Evolutionary conservation across 495 filamentous ascomycete genomes (phyloP), one percentile per base, ranked within the genome.

Genomic region (Aspergillus egyptiacus): DNA sequence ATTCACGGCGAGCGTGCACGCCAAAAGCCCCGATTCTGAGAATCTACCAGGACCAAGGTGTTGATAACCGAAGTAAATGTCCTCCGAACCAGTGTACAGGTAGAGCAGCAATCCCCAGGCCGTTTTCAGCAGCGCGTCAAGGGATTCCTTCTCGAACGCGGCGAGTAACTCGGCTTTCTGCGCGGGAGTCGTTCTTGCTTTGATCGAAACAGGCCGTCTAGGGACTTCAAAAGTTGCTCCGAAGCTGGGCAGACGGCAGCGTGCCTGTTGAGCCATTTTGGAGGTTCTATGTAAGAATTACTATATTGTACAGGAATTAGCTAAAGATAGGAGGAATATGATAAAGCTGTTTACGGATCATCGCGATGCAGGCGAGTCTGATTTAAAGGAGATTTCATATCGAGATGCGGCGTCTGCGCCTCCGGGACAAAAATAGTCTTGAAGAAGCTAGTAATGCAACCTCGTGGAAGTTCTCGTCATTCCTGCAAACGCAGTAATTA

Each of bases 1-100:
- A 39, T 63, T 44, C 30, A 71, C 61, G 2, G 58, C 48, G 19
- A 71, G 45, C 20, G 55, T 58, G 33, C 64, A 53, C 1, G 55
- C 51, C 25, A 51, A 55, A 14, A 59, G 43, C 9, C 50, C 52
- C 45, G 56, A 55, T 57, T 33, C 46, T 28, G 46, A 51, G 9
- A 56, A 46, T 22, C 34, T 54, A 37, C 61, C 64, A 41, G 52
- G 53, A 42, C 59, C 63, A 43, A 65, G 57, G 52, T 63, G 54
- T 45, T 70, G 67, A 49, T 72, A 78, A 11, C 79, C 79, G 56
- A 83, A 84, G 42, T 69, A 75, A 18, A 82, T 69, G 46, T 78
- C 68, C 31, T 79, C 70, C 9, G 70, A 68, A 1, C 70, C 72
- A 27, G 76, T 76, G 57, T 82, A 82, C 31, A 63, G 68, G 38